Evolutionary conservation across 2,329 filamentous ascomycete species (phyloP).

Genomic region (Aspergillus fischeri): DNA sequence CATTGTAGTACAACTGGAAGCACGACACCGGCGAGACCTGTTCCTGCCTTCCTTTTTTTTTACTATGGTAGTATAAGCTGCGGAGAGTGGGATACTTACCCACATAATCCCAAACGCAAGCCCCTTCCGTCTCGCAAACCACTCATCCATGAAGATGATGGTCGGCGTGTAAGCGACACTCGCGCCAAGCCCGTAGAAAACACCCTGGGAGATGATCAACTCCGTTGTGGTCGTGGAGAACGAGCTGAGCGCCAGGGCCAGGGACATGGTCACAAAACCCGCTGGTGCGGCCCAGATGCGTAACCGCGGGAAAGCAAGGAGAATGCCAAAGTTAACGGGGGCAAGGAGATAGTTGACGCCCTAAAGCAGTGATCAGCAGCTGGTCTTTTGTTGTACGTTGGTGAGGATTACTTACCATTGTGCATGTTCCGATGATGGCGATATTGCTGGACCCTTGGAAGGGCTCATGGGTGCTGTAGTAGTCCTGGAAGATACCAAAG

Average conservation of each 20-base stretch:
- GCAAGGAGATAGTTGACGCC: constrained; percentile 25
- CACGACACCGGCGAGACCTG: constrained; percentile 28
- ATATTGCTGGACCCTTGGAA: constrained; percentile 51
- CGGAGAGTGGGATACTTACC: constrained; percentile 20
- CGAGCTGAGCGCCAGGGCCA: constrained; percentile 35
- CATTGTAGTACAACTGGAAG: constrained; percentile 29
- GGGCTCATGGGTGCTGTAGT: constrained; percentile 58
- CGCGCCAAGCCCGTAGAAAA: constrained; percentile 44
- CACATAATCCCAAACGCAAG: constrained; percentile 49
- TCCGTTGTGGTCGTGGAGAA: constrained; percentile 38
- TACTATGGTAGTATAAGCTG: too few relatives aligned
- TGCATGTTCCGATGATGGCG: constrained; percentile 61
- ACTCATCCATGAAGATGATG: constrained; percentile 49
- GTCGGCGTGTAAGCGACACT: constrained; percentile 44
- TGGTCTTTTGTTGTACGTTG: neutral
- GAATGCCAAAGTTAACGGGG: constrained; percentile 20
- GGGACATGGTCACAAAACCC: constrained; percentile 33
- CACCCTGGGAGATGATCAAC: constrained; percentile 37
- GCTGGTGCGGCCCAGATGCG: constrained; percentile 25
- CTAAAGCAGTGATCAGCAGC: constrained; percentile 10
- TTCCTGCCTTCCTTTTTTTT: constrained; percentile 20
- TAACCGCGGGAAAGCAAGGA: constrained; percentile 31
- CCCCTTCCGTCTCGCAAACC: constrained; percentile 46
- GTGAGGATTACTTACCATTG: constrained; percentile 42
- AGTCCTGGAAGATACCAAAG: constrained; percentile 68